Evolutionary conservation across 345 rosid species (phyloP).

Genomic region (Eucalyptus leucophloia): DNA sequence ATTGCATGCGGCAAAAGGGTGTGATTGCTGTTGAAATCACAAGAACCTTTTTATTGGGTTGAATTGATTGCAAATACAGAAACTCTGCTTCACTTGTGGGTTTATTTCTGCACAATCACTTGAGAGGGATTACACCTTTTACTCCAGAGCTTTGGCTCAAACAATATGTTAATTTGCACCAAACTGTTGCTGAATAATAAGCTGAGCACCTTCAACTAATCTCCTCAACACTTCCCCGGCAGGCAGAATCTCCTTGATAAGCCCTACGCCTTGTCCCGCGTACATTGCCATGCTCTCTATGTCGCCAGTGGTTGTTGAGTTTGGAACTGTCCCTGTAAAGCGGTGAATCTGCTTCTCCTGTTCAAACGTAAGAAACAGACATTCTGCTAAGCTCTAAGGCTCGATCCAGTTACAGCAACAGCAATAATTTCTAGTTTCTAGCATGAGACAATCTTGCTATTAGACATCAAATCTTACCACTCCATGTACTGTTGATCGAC

Average conservation of each 20-base stretch:
- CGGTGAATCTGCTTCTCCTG: slow-evolving; percentile 74
- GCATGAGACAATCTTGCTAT: neutral
- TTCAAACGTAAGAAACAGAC: neutral
- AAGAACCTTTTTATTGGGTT: neutral
- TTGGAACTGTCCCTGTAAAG: slow-evolving; percentile 68
- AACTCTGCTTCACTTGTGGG: neutral
- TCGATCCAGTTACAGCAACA: neutral
- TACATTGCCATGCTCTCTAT: slow-evolving; percentile 91
- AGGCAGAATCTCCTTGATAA: slow-evolving; percentile 65
- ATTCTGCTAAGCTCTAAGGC: neutral
- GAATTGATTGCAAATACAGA: neutral
- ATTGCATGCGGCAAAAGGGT: neutral
- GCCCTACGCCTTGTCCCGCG: slow-evolving; percentile 78
- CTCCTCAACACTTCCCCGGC: slow-evolving; percentile 53
- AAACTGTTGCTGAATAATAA: slow-evolving; percentile 24
- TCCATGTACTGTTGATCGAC: slow-evolving; percentile 50
- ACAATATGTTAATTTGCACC: neutral
- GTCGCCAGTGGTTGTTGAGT: slow-evolving; percentile 52
- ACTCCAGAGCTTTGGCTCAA: neutral
- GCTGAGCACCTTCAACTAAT: slow-evolving; percentile 61
- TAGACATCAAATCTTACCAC: slow-evolving; percentile 21
- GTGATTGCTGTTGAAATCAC: neutral
- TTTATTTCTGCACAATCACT: neutral
- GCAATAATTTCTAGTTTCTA: neutral
- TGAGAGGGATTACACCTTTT: neutral